These are phyloP conservation scores for Clarireedia hainanense DNA, from an alignment of 2,329 filamentous ascomycete genomes.

Conservation along the genomic window DNA sequence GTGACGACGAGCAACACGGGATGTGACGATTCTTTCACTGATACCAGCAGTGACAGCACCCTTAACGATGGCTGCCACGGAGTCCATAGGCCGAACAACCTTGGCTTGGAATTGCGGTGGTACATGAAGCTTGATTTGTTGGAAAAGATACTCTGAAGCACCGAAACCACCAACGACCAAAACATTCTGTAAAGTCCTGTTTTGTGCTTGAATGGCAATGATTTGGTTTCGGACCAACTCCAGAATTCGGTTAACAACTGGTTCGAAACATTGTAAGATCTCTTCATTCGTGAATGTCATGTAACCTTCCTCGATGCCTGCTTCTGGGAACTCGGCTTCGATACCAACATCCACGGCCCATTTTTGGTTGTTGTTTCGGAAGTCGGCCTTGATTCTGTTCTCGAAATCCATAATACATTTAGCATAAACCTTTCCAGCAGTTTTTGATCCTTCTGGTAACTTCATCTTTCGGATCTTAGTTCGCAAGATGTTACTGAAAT, in stretches of 20 bases:
- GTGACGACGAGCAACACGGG: conserved; percentile 91
- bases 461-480: conserved; percentile 99
- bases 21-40: conserved; percentile 91
- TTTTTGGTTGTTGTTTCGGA: conserved; percentile 98
- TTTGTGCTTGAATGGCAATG: conserved; percentile 97
- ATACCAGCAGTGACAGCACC: conserved; percentile 97
- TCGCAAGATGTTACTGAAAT: conserved; percentile 95
- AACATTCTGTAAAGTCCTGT: conserved; percentile 88
- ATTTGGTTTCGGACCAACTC: conserved; percentile 97
- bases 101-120: conserved; percentile 97
- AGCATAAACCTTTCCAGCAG: conserved; percentile 94
- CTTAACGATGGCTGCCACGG: conserved; percentile 96
- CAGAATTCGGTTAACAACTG: conserved; percentile 92
- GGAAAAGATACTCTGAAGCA: conserved; percentile 97
- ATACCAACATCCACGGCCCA: conserved; percentile 99
- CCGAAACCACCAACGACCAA: conserved; percentile 96
- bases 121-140: conserved; percentile 98
- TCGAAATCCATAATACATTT: conserved; percentile 99
- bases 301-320: conserved; percentile 96
- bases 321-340: conserved; percentile 95
- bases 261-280: conserved; percentile 97
- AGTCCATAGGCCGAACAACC: conserved; percentile 97
- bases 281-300: conserved; percentile 99
- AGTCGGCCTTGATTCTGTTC: conserved; percentile 98
- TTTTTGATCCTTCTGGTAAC: conserved; percentile 91